Evolutionary conservation across 2,329 filamentous ascomycete species (phyloP).

Genomic region (Cadophora luteo-olivacea): DNA sequence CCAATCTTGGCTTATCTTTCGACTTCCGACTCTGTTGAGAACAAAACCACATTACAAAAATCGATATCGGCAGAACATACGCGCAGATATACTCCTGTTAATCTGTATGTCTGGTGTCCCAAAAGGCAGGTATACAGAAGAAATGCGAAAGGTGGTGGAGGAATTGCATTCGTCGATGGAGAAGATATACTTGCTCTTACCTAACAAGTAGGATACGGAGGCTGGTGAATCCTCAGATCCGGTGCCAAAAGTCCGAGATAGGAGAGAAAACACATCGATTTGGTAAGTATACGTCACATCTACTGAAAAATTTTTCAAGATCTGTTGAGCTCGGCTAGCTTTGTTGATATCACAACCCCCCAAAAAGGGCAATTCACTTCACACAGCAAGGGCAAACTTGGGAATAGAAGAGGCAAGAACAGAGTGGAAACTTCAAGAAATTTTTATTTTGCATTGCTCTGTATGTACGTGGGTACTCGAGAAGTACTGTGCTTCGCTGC

Average conservation of each 20-base stretch:
- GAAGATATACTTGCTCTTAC: not conserved
- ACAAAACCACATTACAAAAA: slow-evolving; percentile 3
- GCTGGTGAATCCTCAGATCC: not conserved
- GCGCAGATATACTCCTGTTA: no score
- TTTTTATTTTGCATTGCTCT: not conserved
- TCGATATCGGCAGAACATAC: no score
- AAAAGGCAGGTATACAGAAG: no score
- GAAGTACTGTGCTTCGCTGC: not conserved
- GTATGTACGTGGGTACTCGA: not conserved
- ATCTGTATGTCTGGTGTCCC: no score
- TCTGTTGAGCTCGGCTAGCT: not conserved
- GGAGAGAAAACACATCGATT: no score
- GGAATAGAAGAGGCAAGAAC: not conserved
- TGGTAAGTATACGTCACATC: no score
- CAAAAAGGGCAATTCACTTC: not conserved
- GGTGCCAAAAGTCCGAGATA: not conserved
- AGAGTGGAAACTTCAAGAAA: not conserved
- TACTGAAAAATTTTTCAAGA: not conserved
- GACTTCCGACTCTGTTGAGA: not conserved
- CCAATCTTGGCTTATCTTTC: not conserved
- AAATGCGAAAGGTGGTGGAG: no score
- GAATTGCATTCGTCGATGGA: no score
- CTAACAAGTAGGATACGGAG: no score
- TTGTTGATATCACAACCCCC: not conserved
- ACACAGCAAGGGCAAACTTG: not conserved